Conservation (phyloP, 257 asterid species). For the Thymus mandschuricus region DNA sequence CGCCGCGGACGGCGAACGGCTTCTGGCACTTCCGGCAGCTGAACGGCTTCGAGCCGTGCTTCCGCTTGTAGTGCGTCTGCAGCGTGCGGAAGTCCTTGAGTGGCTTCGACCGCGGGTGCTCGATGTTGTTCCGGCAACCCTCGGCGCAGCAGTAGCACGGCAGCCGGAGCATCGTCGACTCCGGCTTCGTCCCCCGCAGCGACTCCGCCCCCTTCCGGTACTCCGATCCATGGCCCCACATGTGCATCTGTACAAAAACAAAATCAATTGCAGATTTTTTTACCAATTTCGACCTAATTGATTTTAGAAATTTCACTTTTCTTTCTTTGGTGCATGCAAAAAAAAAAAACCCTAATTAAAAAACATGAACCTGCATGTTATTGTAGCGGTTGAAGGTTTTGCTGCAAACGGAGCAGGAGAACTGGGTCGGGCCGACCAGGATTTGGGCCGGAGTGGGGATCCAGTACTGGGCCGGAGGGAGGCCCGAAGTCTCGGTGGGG, state of each 20-base stretch:
- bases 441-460: constrained; percentile 88
- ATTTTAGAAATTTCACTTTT: too few species aligned
- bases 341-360: background rate
- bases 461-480: constrained; percentile 68
- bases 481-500: constrained; percentile 5
- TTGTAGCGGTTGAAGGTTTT: constrained; percentile 89
- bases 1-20: constrained; percentile 86
- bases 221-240: constrained; percentile 97
- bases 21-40: constrained; percentile 73
- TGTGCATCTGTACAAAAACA: constrained; percentile 61
- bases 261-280: background rate
- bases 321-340: background rate
- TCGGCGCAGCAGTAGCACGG: constrained; percentile 94
- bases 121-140: constrained; percentile 91
- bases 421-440: constrained; percentile 89
- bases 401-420: constrained; percentile 78
- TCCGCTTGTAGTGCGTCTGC: constrained; percentile 88
- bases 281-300: background rate
- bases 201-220: constrained; percentile 91
- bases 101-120: constrained; percentile 78
- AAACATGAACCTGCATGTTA: constrained; percentile 72
- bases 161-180: constrained; percentile 61
- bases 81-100: constrained; percentile 86
- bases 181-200: constrained; percentile 73
- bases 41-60: constrained; percentile 80